Evolutionary conservation across 2,329 filamentous ascomycete species (phyloP).

Genomic region (Nigrospora sphaerica): DNA sequence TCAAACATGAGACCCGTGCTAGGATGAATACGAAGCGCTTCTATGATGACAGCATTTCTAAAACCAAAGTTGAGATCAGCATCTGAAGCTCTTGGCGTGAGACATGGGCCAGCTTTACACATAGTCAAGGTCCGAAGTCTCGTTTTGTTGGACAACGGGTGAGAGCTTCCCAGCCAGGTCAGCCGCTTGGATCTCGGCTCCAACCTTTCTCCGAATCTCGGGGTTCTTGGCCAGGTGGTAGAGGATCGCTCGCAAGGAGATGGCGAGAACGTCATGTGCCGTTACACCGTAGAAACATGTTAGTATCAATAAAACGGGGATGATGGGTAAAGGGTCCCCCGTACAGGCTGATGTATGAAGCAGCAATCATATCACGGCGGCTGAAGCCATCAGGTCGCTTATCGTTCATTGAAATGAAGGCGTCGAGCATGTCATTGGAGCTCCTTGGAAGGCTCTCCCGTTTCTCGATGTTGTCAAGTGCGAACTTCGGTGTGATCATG

Average conservation of each 20-base stretch:
- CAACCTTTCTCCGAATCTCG: background rate
- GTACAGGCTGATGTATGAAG: too few species aligned
- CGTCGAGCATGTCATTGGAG: too few species aligned
- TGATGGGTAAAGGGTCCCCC: too few species aligned
- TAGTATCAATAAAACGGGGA: too few species aligned
- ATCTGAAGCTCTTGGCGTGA: background rate
- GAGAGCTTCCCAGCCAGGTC: background rate
- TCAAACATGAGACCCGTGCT: constrained; percentile 41
- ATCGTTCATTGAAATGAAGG: too few species aligned
- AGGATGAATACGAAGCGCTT: constrained; percentile 43
- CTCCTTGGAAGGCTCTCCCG: too few species aligned
- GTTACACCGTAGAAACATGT: too few species aligned
- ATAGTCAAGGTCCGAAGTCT: constrained; percentile 36
- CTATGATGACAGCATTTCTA: constrained; percentile 40
- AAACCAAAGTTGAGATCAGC: background rate
- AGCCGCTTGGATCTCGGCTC: constrained; percentile 3
- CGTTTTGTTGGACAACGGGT: constrained; percentile 20
- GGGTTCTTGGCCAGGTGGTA: constrained; percentile 31
- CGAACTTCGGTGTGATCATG: too few species aligned
- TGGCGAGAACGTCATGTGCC: too few species aligned
- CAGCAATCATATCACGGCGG: too few species aligned
- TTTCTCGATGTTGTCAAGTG: too few species aligned
- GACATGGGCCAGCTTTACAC: constrained; percentile 17
- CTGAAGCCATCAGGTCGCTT: too few species aligned
- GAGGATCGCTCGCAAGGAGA: constrained; percentile 33